A percentile compares a stretch with the other conserved stretches of the same genome.
phyloP scores from a whole-genome alignment of 371 early-diverging fungal genomes.

The Haplosporangium sp. region DNA sequence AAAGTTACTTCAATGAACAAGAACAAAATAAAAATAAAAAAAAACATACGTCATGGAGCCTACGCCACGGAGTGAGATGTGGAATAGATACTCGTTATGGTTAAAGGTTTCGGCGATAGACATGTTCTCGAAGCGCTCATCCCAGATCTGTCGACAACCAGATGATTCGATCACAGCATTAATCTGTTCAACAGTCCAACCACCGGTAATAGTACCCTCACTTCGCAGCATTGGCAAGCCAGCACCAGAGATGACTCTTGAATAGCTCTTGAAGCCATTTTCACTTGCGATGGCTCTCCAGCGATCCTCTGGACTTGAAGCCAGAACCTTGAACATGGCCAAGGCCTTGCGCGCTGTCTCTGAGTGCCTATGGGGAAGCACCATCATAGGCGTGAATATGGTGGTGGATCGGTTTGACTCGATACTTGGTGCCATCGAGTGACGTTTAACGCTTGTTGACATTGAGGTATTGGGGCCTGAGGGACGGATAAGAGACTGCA shows the following conservation, averaged over 20 bases:
- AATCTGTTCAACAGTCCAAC: slow-evolving; percentile 69
- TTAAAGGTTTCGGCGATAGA: slow-evolving; percentile 66
- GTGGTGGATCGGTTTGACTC: slow-evolving; percentile 39
- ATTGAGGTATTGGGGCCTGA: slow-evolving; percentile 37
- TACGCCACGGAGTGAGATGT: slow-evolving; percentile 60
- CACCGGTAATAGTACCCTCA: slow-evolving; percentile 59
- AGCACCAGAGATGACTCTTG: slow-evolving; percentile 59
- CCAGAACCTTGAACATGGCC: slow-evolving; percentile 59
- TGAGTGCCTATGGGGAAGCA: slow-evolving; percentile 39
- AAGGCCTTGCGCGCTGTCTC: slow-evolving; percentile 47
- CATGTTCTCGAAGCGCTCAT: slow-evolving; percentile 65
- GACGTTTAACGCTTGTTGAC: slow-evolving; percentile 38
- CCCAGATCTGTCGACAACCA: slow-evolving; percentile 58
- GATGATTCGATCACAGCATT: slow-evolving; percentile 47
- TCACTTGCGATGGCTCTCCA: slow-evolving; percentile 64
- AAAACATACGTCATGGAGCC: slow-evolving; percentile 61
- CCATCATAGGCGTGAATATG: slow-evolving; percentile 28
- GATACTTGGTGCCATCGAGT: slow-evolving; percentile 41
- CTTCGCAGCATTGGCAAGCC: slow-evolving; percentile 66
- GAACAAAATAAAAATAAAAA: not conserved
- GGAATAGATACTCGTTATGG: slow-evolving; percentile 69
- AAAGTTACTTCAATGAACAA: not conserved
- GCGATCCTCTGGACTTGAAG: slow-evolving; percentile 56
- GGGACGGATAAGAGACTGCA: slow-evolving; percentile 40
- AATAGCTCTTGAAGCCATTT: slow-evolving; percentile 61